Percentiles rank a stretch among this genome's conserved stretches.
Conservation (phyloP, 1,284 basidiomycete genomes). For the Volvariella surrecta region DNA sequence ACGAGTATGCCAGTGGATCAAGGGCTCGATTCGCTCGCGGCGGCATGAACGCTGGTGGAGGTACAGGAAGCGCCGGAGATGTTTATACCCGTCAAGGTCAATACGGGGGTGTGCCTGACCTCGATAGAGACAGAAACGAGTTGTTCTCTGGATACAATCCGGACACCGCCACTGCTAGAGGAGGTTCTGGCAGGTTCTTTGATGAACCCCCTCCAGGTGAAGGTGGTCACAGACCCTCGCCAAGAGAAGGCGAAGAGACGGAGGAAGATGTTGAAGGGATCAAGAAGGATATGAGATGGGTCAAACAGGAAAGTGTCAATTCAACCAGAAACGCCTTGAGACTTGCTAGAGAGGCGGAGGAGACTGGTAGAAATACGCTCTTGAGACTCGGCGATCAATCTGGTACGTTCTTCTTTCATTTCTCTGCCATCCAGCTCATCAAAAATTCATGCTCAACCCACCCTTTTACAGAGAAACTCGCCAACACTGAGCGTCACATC, state of each 20-base stretch:
- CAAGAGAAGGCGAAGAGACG: constrained; percentile 60
- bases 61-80: constrained; percentile 44
- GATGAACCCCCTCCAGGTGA: constrained; percentile 38
- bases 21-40: constrained; percentile 16
- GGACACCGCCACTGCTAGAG: constrained; percentile 24
- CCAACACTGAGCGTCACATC: constrained; percentile 93
- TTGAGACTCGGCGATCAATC: constrained; percentile 90
- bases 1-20: not conserved
- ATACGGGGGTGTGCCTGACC: constrained; percentile 25
- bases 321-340: constrained; percentile 91
- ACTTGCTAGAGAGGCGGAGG: constrained; percentile 91
- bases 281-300: constrained; percentile 84
- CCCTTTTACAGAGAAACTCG: constrained; percentile 63
- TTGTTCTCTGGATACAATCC: constrained; percentile 69
- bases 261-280: constrained; percentile 97
- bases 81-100: constrained; percentile 38
- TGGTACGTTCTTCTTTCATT: constrained; percentile 44
- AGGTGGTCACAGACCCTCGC: constrained; percentile 34
- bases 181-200: constrained; percentile 54
- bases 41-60: constrained; percentile 41
- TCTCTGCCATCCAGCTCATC: constrained; percentile 1
- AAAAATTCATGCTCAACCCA: constrained; percentile 4
- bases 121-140: constrained; percentile 65
- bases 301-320: constrained; percentile 91
- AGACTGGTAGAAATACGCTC: constrained; percentile 87